These are phyloP conservation scores for Atractiella rhizophila DNA, from an alignment of 768 basidiomycete species.

Conservation along the genomic window DNA sequence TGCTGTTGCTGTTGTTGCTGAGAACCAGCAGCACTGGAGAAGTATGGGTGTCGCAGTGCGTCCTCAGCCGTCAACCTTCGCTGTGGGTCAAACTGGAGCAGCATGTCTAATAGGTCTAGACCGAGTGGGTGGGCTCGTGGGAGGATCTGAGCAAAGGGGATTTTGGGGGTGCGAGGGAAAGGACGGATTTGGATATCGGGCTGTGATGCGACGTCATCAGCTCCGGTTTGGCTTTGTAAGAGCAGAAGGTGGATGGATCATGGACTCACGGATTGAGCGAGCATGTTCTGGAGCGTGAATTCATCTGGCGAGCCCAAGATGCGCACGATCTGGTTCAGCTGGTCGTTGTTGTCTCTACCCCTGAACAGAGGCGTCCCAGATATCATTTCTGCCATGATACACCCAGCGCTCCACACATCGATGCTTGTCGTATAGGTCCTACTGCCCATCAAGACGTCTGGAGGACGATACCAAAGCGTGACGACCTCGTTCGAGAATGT, in stretches of 20 bases:
- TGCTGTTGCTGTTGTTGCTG: conserved; percentile 2
- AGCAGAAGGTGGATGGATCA: neutral
- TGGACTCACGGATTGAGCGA: conserved; percentile 36
- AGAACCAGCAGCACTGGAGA: conserved; percentile 34
- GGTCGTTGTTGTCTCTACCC: conserved; percentile 89
- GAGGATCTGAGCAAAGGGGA: conserved; percentile 51
- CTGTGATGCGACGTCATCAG: conserved; percentile 25
- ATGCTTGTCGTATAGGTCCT: conserved; percentile 94
- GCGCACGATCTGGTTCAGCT: conserved; percentile 85
- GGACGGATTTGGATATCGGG: conserved; percentile 62
- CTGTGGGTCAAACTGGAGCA: conserved; percentile 85
- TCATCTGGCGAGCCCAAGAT: conserved; percentile 89
- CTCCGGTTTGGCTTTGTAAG: neutral
- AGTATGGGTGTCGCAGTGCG: conserved; percentile 78
- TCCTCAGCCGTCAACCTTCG: conserved; percentile 76
- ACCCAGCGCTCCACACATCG: conserved; percentile 96
- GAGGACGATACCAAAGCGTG: conserved; percentile 94
- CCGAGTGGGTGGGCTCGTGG: conserved; percentile 74
- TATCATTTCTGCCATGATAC: conserved; percentile 99
- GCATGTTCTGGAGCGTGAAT: conserved; percentile 60
- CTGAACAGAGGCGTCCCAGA: conserved; percentile 87
- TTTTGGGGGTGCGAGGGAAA: conserved; percentile 65
- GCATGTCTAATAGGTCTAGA: conserved; percentile 75
- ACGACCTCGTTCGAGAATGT: conserved; percentile 99
- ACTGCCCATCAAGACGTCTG: conserved; percentile 87